Conservation (phyloP, 2,329 filamentous ascomycete genomes). For the Trichoderma hamatum region DNA sequence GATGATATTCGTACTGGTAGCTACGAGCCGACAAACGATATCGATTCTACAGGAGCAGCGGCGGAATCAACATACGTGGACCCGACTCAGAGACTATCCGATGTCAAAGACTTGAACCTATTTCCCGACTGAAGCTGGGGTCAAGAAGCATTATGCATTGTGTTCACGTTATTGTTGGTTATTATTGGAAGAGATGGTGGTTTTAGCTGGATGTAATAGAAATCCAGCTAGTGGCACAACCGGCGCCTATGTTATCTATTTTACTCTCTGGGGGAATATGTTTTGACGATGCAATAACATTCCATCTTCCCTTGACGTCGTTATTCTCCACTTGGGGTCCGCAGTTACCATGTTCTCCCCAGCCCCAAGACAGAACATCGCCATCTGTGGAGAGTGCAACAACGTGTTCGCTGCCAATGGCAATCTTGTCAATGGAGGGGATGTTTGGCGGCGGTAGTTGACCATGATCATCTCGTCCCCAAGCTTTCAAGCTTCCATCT, state of each 20-base stretch:
- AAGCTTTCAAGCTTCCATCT: conserved; percentile 65
- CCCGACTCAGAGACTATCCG: conserved; percentile 73
- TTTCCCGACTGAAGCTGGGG: conserved; percentile 42
- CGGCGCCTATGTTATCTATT: conserved; percentile 71
- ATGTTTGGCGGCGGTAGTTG: conserved; percentile 70
- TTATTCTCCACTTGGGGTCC: conserved; percentile 67
- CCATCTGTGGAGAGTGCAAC: conserved; percentile 68
- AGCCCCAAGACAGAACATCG: conserved; percentile 84
- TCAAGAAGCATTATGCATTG: not conserved
- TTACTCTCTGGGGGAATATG: conserved; percentile 54
- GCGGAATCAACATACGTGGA: conserved; percentile 52
- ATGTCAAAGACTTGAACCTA: conserved; percentile 57
- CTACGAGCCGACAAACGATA: conserved; percentile 30
- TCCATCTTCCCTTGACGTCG: conserved; percentile 71
- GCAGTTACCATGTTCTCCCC: conserved; percentile 98
- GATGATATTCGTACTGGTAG: conserved; percentile 34
- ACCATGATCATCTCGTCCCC: conserved; percentile 85
- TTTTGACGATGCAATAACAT: conserved; percentile 63
- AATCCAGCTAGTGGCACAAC: conserved; percentile 89
- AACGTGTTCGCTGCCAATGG: conserved; percentile 88
- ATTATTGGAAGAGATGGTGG: not conserved
- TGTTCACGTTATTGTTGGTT: not conserved
- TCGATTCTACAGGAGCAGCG: conserved; percentile 32
- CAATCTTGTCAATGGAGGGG: conserved; percentile 64
- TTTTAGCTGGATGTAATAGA: conserved; percentile 44